phyloP scores from a whole-genome alignment of 108 stramenopile genomes.

The Seminavis robusta region DNA sequence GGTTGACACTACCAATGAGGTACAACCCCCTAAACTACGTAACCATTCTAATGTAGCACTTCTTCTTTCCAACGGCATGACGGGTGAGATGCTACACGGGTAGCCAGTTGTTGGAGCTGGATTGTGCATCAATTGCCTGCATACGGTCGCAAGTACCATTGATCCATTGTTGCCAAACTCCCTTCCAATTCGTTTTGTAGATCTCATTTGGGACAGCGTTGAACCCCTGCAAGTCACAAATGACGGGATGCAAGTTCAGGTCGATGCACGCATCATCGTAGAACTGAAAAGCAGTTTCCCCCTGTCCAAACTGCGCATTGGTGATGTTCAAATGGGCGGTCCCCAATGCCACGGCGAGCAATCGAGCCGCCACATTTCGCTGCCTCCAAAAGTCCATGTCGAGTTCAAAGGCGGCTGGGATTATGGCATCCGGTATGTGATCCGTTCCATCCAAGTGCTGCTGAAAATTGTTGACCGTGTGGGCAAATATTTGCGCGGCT shows the following conservation, averaged over 20 bases:
- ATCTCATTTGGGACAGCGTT: neutral
- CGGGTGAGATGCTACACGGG: too few species aligned
- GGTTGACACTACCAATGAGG: too few species aligned
- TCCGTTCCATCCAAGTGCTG: neutral
- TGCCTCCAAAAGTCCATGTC: constrained; percentile 4
- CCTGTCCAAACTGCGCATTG: constrained; percentile 2
- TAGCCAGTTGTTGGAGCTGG: too few species aligned
- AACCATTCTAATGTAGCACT: too few species aligned
- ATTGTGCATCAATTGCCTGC: too few species aligned
- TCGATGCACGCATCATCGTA: constrained; percentile 3
- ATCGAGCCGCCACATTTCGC: constrained; percentile 21
- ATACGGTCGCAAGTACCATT: constrained; percentile 6
- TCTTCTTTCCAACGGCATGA: too few species aligned
- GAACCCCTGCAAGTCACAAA: constrained; percentile 15
- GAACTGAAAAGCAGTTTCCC: neutral
- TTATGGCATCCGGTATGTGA: constrained; percentile 7
- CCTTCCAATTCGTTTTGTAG: too few species aligned
- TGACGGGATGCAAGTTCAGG: constrained; percentile 1
- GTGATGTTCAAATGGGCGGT: constrained; percentile 10
- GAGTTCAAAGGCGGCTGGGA: constrained; percentile 15
- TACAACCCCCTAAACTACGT: too few species aligned
- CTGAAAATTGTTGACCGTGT: constrained; percentile 11
- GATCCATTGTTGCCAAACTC: constrained; percentile 13
- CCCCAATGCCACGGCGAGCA: constrained; percentile 27
- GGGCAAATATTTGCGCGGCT: constrained; percentile 15